Percentiles rank a stretch among this genome's conserved stretches.
Conservation (phyloP, 75 land plant genomes). For the Pinus albicaulis region DNA sequence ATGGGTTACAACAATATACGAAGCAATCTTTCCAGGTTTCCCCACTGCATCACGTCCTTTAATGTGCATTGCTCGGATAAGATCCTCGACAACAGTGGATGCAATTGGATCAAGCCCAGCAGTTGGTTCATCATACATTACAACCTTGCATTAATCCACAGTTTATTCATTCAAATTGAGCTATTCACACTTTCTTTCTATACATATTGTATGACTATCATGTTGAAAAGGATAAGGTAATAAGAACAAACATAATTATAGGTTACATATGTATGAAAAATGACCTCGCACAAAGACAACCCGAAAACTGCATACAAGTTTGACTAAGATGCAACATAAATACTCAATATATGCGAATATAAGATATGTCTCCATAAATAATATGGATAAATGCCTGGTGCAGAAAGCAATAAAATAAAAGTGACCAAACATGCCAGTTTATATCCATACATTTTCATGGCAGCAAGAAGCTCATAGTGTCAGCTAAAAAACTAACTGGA, state of each 20-base stretch:
- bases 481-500: no score
- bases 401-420: background rate
- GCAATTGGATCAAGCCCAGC: conserved; percentile 99
- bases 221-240: background rate
- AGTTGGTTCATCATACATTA: conserved; percentile 97
- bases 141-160: conserved; percentile 45
- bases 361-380: background rate
- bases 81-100: conserved; percentile 97
- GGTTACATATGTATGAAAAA: background rate
- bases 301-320: background rate
- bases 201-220: background rate
- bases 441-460: no score
- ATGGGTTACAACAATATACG: conserved; percentile 95
- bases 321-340: background rate
- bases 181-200: no score
- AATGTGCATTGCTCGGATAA: conserved; percentile 89
- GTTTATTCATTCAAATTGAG: no score
- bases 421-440: no score
- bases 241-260: background rate
- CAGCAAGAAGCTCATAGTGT: no score
- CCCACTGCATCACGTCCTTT: conserved; percentile 71
- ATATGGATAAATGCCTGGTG: background rate
- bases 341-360: background rate
- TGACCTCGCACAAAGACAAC: background rate
- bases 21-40: conserved; percentile 88